phyloP scores from a whole-genome alignment of 73 alveolate species.

The Blepharisma japonicum region DNA sequence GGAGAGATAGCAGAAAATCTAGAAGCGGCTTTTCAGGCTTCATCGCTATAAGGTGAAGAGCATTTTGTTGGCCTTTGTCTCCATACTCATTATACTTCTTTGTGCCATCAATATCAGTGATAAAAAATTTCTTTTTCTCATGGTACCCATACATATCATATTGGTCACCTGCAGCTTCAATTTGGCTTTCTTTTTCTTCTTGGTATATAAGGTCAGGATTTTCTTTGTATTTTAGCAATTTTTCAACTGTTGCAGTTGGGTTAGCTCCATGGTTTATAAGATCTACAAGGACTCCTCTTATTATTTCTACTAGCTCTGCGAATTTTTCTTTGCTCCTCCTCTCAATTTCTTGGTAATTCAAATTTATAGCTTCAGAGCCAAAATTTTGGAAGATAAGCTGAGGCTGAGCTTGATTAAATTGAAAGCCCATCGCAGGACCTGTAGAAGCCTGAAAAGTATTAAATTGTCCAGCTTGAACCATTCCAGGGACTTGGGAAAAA shows the following conservation, averaged over 20 bases:
- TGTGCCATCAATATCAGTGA: conserved; percentile 30
- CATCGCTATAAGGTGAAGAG: background rate
- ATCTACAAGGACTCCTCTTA: background rate
- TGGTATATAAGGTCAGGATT: background rate
- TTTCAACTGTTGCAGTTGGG: background rate
- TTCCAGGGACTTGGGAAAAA: no score
- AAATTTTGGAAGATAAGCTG: background rate
- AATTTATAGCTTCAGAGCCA: background rate
- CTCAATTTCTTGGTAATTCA: no score
- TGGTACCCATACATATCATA: no score
- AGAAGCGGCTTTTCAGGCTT: background rate
- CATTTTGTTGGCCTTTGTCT: background rate
- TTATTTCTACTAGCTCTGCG: no score
- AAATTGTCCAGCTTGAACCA: no score
- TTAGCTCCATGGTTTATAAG: background rate
- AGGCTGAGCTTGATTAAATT: background rate
- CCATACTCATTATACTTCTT: background rate
- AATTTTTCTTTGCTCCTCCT: no score
- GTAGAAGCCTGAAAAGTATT: background rate
- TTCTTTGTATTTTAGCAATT: background rate
- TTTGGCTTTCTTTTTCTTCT: conserved; percentile 5
- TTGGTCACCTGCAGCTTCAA: background rate
- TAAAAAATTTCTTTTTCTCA: conserved; percentile 22
- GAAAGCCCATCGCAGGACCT: background rate
- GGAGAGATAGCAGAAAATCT: conserved; percentile 22